phyloP scores from a whole-genome alignment of 2,329 filamentous ascomycete species.

The Botrytis pseudocinerea region DNA sequence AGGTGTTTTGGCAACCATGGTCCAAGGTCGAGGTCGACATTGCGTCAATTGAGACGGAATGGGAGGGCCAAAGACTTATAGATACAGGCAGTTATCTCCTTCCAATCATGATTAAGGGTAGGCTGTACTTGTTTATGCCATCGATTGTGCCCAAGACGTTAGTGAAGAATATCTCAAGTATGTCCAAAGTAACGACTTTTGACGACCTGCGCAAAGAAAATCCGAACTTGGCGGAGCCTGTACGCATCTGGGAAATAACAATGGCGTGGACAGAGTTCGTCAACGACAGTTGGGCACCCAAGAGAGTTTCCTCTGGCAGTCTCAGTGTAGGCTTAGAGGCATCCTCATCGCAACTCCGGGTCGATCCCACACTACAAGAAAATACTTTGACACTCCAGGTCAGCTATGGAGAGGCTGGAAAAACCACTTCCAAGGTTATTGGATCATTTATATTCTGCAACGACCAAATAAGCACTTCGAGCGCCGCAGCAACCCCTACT shows the following conservation, averaged over 20 bases:
- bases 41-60: neutral
- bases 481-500: no score
- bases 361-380: neutral
- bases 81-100: neutral
- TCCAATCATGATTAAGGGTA: neutral
- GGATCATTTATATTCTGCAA: neutral
- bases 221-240: neutral
- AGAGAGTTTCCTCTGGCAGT: neutral
- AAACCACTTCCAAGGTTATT: neutral
- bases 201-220: neutral
- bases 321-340: neutral
- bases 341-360: neutral
- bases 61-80: neutral
- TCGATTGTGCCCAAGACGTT: neutral
- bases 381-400: neutral
- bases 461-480: neutral
- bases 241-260: neutral
- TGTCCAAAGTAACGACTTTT: accelerated
- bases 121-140: constrained; percentile 1
- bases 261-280: constrained; percentile 24
- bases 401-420: neutral
- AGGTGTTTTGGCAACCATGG: constrained; percentile 3
- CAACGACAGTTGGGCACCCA: constrained; percentile 29
- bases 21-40: constrained; percentile 7
- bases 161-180: neutral